Percentiles rank a stretch among this genome's conserved stretches.
Conservation (phyloP, 1,284 basidiomycete species). For the Leccinum griseonigrum region DNA sequence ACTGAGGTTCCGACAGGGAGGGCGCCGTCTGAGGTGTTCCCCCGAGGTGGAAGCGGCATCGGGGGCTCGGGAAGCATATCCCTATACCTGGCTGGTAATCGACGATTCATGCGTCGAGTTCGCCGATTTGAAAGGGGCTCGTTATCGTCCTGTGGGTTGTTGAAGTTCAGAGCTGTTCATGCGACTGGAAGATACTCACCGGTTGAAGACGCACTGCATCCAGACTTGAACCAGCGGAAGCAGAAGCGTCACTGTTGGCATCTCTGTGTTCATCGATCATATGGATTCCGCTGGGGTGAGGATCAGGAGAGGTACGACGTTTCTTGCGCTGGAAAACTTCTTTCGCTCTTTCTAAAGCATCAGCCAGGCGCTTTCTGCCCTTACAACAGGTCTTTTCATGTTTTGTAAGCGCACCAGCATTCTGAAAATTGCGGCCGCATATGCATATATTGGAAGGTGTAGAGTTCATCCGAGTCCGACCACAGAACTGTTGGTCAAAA, state of each 20-base stretch:
- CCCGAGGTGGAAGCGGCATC: neutral
- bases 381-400: neutral
- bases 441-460: neutral
- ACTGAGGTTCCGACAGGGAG: too few species aligned
- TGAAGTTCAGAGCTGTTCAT: neutral
- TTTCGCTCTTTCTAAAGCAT: neutral
- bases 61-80: neutral
- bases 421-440: neutral
- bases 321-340: neutral
- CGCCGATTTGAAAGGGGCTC: neutral
- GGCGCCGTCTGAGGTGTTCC: neutral
- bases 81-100: neutral
- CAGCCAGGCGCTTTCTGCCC: neutral
- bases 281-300: neutral
- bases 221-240: too few species aligned
- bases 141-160: neutral
- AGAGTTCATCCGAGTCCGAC: neutral
- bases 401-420: neutral
- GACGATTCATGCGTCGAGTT: neutral
- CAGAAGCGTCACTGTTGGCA: neutral
- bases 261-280: neutral
- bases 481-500: neutral
- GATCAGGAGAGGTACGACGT: neutral
- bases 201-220: neutral
- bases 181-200: neutral